These are phyloP conservation scores for Coniella vitis DNA, from an alignment of 2,329 filamentous ascomycete species.

Conservation along the genomic window DNA sequence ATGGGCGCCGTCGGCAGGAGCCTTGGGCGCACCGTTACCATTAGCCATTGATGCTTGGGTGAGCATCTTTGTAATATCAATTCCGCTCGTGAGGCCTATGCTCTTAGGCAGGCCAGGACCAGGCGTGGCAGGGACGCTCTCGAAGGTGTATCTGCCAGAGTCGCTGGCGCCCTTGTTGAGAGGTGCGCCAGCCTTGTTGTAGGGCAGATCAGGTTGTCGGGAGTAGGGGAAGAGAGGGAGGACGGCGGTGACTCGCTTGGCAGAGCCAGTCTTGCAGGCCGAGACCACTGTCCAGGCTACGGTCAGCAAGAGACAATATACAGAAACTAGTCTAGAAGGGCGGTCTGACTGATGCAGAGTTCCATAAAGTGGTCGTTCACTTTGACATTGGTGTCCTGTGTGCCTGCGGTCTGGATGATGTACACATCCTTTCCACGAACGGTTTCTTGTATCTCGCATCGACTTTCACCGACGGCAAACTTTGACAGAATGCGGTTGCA, in stretches of 20 bases:
- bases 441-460: slow-evolving; percentile 92
- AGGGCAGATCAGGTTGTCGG: slow-evolving; percentile 90
- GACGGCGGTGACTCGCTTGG: slow-evolving; percentile 86
- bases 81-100: slow-evolving; percentile 57
- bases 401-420: slow-evolving; percentile 87
- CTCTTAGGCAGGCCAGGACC: slow-evolving; percentile 64
- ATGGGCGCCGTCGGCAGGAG: slow-evolving; percentile 26
- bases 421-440: slow-evolving; percentile 98
- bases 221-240: slow-evolving; percentile 96
- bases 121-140: slow-evolving; percentile 84
- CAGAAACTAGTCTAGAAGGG: slow-evolving; percentile 2
- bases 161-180: slow-evolving; percentile 61
- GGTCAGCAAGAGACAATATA: slow-evolving; percentile 23
- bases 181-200: slow-evolving; percentile 91
- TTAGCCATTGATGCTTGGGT: slow-evolving; percentile 57
- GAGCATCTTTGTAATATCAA: slow-evolving; percentile 69
- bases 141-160: slow-evolving; percentile 69
- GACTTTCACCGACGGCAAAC: slow-evolving; percentile 89
- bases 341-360: slow-evolving; percentile 85
- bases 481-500: slow-evolving; percentile 81
- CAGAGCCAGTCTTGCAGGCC: slow-evolving; percentile 90
- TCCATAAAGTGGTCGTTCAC: slow-evolving; percentile 97
- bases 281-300: slow-evolving; percentile 73
- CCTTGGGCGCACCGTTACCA: slow-evolving; percentile 31
- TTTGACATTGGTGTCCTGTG: slow-evolving; percentile 45